Base-by-base conservation (phyloP, 2,329 filamentous ascomycete species). In the Sarocladium strictum region DNA sequence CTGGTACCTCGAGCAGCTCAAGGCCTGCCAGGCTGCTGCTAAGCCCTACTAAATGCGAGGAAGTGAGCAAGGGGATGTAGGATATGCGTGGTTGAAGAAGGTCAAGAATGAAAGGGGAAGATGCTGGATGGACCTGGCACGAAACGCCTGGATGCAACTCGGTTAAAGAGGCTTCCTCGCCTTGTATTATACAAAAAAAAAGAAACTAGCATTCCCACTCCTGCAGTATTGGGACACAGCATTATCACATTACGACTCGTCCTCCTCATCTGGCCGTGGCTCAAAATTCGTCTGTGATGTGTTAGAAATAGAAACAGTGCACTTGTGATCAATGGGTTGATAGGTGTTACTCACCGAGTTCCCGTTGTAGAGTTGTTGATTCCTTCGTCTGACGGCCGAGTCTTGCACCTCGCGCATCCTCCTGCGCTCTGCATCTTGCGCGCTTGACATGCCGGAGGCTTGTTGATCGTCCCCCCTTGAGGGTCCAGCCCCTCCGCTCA, bases 1-100 rank as follows among this genome's bases (percentile, higher is more conserved):
- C 62, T 99, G 93, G 92, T 99, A 99, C 73, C 77, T 99, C 65
- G 94, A 99, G 72, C 93, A 99, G 82, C 80, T 99, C 73, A 93
- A 92, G 80, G 87, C 89, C 55, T 93, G 89, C 80, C 89, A 93
- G 78, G 76, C 82, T 60, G 88, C 89, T 63, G 86, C 89, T 54
- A 83, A 78, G 72, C 83, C 77, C 64, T 89, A 90, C 75, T 90
- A 84, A 69, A 45, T 27, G 58, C 54, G 55, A 58, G 24, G 40
- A 29, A 1, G 35, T 38, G 60, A 58, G 55, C n/a, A 33, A 45
- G 41, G n/a, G n/a, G n/a, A n/a, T n/a, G n/a, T n/a, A n/a, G n/a
- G n/a, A n/a, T n/a, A 23, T 10, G 26, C 7, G 19, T 43, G 17
- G 12, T 14, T 17, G 45, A 33, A n/a, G 19, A 53, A n/a, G 27